Base-by-base conservation (phyloP, 441 rosid species). In the Croton laevigatus region DNA sequence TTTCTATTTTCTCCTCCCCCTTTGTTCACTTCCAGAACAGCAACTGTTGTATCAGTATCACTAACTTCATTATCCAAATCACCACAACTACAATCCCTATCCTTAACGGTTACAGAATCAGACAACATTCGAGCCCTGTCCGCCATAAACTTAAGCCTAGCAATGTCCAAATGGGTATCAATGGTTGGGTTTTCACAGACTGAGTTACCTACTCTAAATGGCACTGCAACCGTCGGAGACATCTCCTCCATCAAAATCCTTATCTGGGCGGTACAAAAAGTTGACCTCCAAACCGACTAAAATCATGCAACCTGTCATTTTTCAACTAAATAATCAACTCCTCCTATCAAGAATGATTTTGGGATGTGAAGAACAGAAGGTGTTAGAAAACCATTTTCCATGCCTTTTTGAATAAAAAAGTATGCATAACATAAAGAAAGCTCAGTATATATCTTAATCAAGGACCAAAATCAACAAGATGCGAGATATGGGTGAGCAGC, bases 181-280 rank as follows among this genome's bases (percentile, higher is more conserved):
- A 73, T 57, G 58, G 78, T 76, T 62, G 78, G 69, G 77, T 73
- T 86, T 79, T 80, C 82, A 73, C 81, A 79, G 74, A 68, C 72
- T 62, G 83, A 81, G 75, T 81, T 85, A 81, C 86, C 86, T 72
- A 81, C 76, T 76, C 86, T 78, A 85, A 82, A 77, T 69, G 86
- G 88, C 84, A 85, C 78, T 32, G 71, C 74, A 66, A 80, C 84
- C 72, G 80, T 76, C 74, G 71, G 46, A 78, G 76, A 78, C 88
- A 89, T 89, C 84, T 81, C 89, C 86, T 84, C 87, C 89, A 82
- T 89, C 83, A 74, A 81, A 82, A 83, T 82, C 89, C 74, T 73
- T 83, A 65, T 75, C 83, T 59, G 22, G 66, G 71, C 59, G 71
- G 83, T 53, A 73, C 79, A 79, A 75, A 81, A 83, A 80, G 83